phyloP scores from a whole-genome alignment of 495 filamentous ascomycete species.

The Talaromyces borbonicus region DNA sequence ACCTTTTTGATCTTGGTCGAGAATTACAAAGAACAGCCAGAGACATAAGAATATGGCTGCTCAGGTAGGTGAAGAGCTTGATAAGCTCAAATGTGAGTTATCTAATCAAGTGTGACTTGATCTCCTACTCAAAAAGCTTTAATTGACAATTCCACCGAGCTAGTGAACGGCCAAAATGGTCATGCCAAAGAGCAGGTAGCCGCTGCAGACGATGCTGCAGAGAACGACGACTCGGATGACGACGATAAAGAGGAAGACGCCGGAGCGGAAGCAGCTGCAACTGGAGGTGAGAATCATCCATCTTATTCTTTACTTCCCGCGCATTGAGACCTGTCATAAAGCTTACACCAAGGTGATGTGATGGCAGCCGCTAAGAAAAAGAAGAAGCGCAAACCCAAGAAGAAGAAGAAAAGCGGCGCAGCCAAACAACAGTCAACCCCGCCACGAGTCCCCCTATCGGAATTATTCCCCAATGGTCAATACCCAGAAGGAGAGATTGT shows the following conservation, averaged over 20 bases:
- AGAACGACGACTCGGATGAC: conserved; percentile 61
- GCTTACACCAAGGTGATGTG: background rate
- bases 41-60: conserved; percentile 38
- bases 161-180: conserved; percentile 43
- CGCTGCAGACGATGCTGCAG: conserved; percentile 35
- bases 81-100: conserved; percentile 44
- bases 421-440: conserved; percentile 68
- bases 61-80: conserved; percentile 39
- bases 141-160: conserved; percentile 2
- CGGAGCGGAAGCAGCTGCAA: conserved; percentile 28
- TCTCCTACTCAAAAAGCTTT: too few species aligned
- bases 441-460: conserved; percentile 63
- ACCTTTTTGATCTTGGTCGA: background rate
- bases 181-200: conserved; percentile 26
- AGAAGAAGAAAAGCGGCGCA: conserved; percentile 55
- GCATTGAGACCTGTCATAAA: background rate
- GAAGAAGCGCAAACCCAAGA: conserved; percentile 71
- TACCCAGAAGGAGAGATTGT: conserved; percentile 78
- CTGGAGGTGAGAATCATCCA: conserved; percentile 27
- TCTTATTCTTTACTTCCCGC: too few species aligned
- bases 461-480: conserved; percentile 61
- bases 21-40: conserved; percentile 1
- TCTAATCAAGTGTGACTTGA: too few species aligned
- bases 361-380: conserved; percentile 62
- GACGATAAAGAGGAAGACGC: conserved; percentile 41